Conservation (phyloP, 495 filamentous ascomycete genomes). For the Aspergillus sparsus region DNA sequence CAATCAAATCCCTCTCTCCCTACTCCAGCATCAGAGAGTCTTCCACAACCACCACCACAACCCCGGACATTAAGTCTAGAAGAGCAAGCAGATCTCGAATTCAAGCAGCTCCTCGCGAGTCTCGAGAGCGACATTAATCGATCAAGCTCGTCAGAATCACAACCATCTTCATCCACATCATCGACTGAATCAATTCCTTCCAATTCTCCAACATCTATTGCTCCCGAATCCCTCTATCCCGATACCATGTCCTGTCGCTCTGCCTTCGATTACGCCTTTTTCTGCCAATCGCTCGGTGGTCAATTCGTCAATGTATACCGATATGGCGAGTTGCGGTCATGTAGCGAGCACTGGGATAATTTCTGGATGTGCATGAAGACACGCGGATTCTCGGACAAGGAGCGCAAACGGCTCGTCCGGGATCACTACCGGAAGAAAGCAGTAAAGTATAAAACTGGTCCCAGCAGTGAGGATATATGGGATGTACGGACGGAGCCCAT, state of each 20-base stretch:
- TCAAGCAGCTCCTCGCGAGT: slow-evolving; percentile 57
- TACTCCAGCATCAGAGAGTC: slow-evolving; percentile 8
- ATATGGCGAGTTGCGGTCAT: slow-evolving; percentile 70
- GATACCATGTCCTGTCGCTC: slow-evolving; percentile 82
- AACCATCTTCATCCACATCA: slow-evolving; percentile 22
- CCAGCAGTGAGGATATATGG: slow-evolving; percentile 95
- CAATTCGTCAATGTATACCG: slow-evolving; percentile 89
- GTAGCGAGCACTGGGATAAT: slow-evolving; percentile 79
- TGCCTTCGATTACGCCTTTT: slow-evolving; percentile 91
- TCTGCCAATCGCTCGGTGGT: slow-evolving; percentile 90
- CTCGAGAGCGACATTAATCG: slow-evolving; percentile 40
- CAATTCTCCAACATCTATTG: slow-evolving; percentile 39
- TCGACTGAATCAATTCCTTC: slow-evolving; percentile 9
- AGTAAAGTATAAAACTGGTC: slow-evolving; percentile 67
- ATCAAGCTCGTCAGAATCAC: slow-evolving; percentile 21
- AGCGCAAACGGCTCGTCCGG: slow-evolving; percentile 59
- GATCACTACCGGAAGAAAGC: slow-evolving; percentile 74
- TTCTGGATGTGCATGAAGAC: slow-evolving; percentile 97
- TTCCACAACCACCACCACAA: slow-evolving; percentile 24
- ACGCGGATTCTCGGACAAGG: slow-evolving; percentile 43
- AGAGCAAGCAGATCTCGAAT: slow-evolving; percentile 62
- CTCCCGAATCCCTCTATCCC: slow-evolving; percentile 67
- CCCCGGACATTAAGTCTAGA: slow-evolving; percentile 53
- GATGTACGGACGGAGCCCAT: slow-evolving; percentile 58
- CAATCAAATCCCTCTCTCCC: slow-evolving; percentile 23